phyloP scores from a whole-genome alignment of 768 basidiomycete species.

The Rhizopogon sp. region DNA sequence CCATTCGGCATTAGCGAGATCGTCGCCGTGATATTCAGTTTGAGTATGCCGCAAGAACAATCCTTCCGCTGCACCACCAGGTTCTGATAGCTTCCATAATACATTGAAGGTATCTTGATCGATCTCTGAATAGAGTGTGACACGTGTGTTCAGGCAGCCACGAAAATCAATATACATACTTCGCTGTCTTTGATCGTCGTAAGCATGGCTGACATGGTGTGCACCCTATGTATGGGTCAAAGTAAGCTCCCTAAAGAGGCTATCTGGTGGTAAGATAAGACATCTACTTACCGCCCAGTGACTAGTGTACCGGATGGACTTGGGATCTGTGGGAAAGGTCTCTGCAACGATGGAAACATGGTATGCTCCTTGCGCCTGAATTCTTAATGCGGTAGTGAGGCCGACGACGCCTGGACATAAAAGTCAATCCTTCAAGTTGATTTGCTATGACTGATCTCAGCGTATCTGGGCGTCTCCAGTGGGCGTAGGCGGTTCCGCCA shows the following conservation, averaged over 20 bases:
- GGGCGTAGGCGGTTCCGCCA: not conserved
- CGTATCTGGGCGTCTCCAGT: not conserved
- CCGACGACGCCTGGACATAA: constrained; percentile 62
- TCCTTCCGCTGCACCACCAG: constrained; percentile 47
- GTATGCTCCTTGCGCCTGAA: constrained; percentile 61
- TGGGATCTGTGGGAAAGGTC: constrained; percentile 65
- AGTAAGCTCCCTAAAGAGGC: not conserved
- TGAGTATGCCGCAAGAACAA: constrained; percentile 64
- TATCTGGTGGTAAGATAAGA: not conserved
- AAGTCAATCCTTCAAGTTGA: too few relatives aligned
- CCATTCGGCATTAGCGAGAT: constrained; percentile 24
- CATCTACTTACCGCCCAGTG: constrained; percentile 66
- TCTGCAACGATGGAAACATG: constrained; percentile 69
- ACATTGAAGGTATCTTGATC: constrained; percentile 70
- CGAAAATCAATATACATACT: constrained; percentile 42
- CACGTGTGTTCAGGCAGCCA: not conserved
- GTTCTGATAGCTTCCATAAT: constrained; percentile 70
- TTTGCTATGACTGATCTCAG: not conserved
- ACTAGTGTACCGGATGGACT: constrained; percentile 72
- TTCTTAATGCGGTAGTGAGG: constrained; percentile 65
- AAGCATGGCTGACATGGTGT: constrained; percentile 64
- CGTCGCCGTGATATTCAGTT: constrained; percentile 51
- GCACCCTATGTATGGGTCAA: constrained; percentile 52
- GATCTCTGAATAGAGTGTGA: constrained; percentile 37
- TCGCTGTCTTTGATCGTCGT: constrained; percentile 47